phyloP scores from a whole-genome alignment of 225 moss, liverwort and hornwort genomes.

The Anthoceros angustus region DNA sequence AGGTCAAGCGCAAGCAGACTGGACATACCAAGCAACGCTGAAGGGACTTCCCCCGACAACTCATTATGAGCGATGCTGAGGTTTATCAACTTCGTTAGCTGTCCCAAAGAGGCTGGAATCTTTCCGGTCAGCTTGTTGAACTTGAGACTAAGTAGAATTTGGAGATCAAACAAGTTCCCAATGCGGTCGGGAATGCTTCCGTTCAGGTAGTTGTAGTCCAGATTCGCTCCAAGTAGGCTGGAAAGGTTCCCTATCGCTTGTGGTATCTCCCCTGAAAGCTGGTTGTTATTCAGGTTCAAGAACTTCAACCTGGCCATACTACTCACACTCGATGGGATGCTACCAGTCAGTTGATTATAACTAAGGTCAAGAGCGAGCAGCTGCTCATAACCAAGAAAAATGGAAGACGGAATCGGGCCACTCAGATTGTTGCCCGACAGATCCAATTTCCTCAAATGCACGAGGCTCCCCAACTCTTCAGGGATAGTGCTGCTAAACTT shows the following conservation, averaged over 20 bases:
- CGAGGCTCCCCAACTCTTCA: neutral
- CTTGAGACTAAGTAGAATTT: neutral
- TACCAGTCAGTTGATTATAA: neutral
- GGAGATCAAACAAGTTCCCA: neutral
- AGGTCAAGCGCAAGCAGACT: neutral
- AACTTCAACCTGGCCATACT: neutral
- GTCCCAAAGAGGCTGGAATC: neutral
- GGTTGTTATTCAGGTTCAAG: neutral
- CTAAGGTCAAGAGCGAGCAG: neutral
- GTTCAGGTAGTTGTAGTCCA: neutral
- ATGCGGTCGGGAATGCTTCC: neutral
- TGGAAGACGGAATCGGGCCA: neutral
- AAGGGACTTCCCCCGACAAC: neutral
- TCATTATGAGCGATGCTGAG: neutral
- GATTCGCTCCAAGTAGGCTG: neutral
- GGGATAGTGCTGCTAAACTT: neutral
- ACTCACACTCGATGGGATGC: neutral
- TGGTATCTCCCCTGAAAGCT: neutral
- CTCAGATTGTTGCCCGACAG: neutral
- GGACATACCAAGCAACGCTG: neutral
- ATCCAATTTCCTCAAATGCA: neutral
- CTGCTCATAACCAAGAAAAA: neutral
- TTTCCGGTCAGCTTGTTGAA: neutral
- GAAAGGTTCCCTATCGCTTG: neutral
- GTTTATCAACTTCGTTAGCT: neutral